Evolutionary conservation across 306 rosid genomes (phyloP).

Genomic region (Nissolia schottii): DNA sequence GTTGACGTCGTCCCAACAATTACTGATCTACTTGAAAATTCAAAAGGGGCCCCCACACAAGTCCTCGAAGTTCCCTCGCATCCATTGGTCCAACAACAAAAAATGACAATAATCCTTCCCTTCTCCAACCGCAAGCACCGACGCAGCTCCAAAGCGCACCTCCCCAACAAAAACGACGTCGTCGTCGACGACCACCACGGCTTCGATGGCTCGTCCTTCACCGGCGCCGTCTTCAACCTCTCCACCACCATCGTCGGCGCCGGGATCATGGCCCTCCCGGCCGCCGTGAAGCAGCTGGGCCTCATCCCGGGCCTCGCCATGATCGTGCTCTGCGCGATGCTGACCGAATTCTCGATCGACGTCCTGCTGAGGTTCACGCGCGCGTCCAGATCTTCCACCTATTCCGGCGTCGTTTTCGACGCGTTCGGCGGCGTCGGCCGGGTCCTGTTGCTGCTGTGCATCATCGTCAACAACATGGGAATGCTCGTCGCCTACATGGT

Average conservation of each 20-base stretch:
- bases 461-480: slow-evolving; percentile 56
- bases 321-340: slow-evolving; percentile 42
- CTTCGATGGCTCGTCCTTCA: slow-evolving; percentile 48
- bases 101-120: slow-evolving; percentile 25
- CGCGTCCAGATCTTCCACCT: slow-evolving; percentile 55
- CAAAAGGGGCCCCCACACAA: too few relatives aligned
- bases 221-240: slow-evolving; percentile 65
- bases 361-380: slow-evolving; percentile 55
- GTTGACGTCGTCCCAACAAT: too few relatives aligned
- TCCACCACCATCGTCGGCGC: slow-evolving; percentile 71
- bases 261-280: slow-evolving; percentile 79
- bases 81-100: too few relatives aligned
- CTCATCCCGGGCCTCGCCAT: slow-evolving; percentile 42
- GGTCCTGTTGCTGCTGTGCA: slow-evolving; percentile 45
- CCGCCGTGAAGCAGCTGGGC: slow-evolving; percentile 57
- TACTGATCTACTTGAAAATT: too few relatives aligned
- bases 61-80: too few relatives aligned
- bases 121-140: slow-evolving; percentile 42
- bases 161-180: slow-evolving; percentile 23
- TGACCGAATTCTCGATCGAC: slow-evolving; percentile 52
- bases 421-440: slow-evolving; percentile 54
- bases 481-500: slow-evolving; percentile 84
- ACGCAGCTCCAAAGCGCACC: slow-evolving; percentile 38
- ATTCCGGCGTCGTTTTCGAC: slow-evolving; percentile 46
- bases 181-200: slow-evolving; percentile 14